Base-by-base conservation (phyloP, 2,329 filamentous ascomycete species). In the Ascochyta lentis region DNA sequence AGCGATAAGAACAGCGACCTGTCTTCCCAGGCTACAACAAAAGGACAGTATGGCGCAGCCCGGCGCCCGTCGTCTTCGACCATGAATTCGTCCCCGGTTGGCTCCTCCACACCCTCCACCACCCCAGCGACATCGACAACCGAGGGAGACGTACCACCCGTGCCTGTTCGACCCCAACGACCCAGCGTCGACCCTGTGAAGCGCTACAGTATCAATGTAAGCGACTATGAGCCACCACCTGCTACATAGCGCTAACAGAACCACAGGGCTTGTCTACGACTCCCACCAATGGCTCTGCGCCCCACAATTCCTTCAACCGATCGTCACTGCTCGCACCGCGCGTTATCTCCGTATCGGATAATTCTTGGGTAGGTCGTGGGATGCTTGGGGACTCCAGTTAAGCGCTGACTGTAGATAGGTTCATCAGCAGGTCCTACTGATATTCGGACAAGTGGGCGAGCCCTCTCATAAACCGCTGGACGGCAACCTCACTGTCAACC, bases 361-460 rank as follows among this genome's bases (percentile, higher is more conserved):
- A 89, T 64, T 88, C 91, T 55, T 96, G 92, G 90, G 92, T 96
- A 84, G 67, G 87, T 66, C 9, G 9, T 13, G 35, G 19, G 19
- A 16, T 22, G 15, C 37, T 16, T 73, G 26, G 2, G 8, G 3
- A 6, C 13, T 1, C 6, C 16, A 44, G 34, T 19, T 45, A 42
- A 23, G 15, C 29, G 31, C 55, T 63, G 44, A 62, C 43, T 34
- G 52, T 75, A 64, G 61, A 34, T 48, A 96, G 92, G 91, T 96
- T 19, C 91, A 96, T 71, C 92, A 97, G 80, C 97, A 96, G 73
- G 85, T 96, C 8, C 81, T 97, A 19, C 83, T 95, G 23, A 82
- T 97, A 42, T 86, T 89, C 67, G 94, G 94, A 46, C 87, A 90
- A 44, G 89, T 96, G 63, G 92, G 90, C 55, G 91, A 96, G 61